These are phyloP conservation scores for Aspergillus brunneoviolaceus DNA, from an alignment of 2,329 filamentous ascomycete genomes.

Conservation along the genomic window DNA sequence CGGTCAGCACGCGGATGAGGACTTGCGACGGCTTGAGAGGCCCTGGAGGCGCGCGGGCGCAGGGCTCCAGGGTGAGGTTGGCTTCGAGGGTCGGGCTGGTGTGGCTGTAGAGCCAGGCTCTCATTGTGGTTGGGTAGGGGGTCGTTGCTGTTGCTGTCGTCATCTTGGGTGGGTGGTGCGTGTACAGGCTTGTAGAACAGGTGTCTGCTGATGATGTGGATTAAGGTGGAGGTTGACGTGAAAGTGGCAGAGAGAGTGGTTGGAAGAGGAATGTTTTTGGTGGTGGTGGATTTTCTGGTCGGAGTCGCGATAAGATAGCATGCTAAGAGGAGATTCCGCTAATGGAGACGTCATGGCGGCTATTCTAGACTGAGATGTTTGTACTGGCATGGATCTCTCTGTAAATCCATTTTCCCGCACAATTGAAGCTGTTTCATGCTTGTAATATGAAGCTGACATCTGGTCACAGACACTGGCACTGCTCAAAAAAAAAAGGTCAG, in stretches of 20 bases:
- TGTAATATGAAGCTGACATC: background rate
- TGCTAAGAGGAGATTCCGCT: background rate
- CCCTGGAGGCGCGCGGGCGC: conserved; percentile 44
- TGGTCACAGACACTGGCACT: too few species aligned
- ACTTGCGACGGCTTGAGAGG: conserved; percentile 47
- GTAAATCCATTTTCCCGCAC: too few species aligned
- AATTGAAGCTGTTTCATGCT: background rate
- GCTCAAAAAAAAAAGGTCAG: too few species aligned
- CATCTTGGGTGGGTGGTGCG: background rate
- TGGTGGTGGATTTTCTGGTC: background rate
- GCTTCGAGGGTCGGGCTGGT: conserved; percentile 53
- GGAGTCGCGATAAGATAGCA: background rate
- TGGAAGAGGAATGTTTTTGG: background rate
- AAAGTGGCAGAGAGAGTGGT: background rate
- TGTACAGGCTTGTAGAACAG: background rate
- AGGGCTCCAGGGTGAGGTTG: conserved; percentile 50
- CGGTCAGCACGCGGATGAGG: conserved; percentile 56
- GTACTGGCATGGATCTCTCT: too few species aligned
- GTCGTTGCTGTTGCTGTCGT: background rate
- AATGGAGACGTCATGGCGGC: background rate
- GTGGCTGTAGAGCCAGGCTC: conserved; percentile 57
- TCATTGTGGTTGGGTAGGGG: conserved; percentile 46
- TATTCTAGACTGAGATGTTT: too few species aligned
- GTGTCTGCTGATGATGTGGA: background rate
- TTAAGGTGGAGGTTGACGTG: background rate